Evolutionary conservation across 2,329 filamentous ascomycete genomes (phyloP), one percentile per base, ranked within the genome.

Genomic region (Colletotrichum sp.): DNA sequence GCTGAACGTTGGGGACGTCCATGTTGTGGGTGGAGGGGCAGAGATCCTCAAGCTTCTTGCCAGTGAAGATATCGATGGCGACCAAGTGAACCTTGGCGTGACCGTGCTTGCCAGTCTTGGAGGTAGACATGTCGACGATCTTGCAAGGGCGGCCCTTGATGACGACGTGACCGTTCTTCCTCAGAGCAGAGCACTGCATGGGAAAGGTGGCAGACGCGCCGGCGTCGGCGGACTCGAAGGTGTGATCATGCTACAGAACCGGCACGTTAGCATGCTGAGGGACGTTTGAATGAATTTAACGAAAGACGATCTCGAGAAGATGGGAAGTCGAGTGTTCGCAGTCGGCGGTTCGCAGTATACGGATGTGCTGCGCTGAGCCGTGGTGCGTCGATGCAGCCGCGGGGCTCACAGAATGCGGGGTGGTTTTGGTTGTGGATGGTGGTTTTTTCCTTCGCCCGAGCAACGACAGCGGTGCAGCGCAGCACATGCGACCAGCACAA

Each of bases 81-180:
- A 98, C 94, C 82, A 99, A 90, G 90, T 99, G 96, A 86, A 99
- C 97, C 93, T 99, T 99, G 89, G 97, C 97, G 94, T 99, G 97
- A 87, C 97, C 97, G 94, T 99, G 97, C 95, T 99, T 99, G 89
- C 97, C 97, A 81, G 97, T 99, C 96, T 99, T 99, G 87, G 97
- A 99, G 90, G 97, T 99, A 81, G 95, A 98, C 97, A 99, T 99
- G 85, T 99, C 97, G 87, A 98, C 95, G 83, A 99, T 99, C 94
- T 98, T 99, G 96, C 97, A 99, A 82, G 97, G 97, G 82, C 97
- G 97, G 88, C 91, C 89, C 93, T 99, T 99, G 90, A 99, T 98
- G 86, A 96, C 93, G 87, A 99, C 97, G 91, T 94, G 93, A 80
- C 97, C 96, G 93, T 97, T 98, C 96, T 99, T 98, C 86, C 97